These are phyloP conservation scores for Ormosia emarginata DNA, from an alignment of 306 rosid genomes.

Conservation along the genomic window DNA sequence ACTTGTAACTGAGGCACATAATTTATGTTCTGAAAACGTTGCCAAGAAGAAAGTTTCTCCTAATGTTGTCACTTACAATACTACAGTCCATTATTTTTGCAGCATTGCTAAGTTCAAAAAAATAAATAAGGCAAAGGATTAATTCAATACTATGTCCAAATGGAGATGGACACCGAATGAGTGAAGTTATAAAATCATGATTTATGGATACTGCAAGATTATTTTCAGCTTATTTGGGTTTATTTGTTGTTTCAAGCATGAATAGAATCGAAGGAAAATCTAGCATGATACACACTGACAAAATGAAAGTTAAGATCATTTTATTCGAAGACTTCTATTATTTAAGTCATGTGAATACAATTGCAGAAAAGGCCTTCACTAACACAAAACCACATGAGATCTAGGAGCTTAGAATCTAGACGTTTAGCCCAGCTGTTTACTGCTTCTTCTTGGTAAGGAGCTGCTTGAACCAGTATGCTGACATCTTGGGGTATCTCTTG, in stretches of 20 bases:
- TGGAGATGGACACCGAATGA: no score
- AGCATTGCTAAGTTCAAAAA: no score
- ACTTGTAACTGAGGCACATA: no score
- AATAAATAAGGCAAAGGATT: no score
- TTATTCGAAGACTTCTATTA: slow-evolving; percentile 17
- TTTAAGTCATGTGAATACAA: slow-evolving; percentile 15
- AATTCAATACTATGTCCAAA: no score
- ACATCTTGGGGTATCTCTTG: slow-evolving; percentile 84
- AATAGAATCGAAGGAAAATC: not conserved
- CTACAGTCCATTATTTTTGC: no score
- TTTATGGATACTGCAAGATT: no score
- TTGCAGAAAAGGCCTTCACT: not conserved
- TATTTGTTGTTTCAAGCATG: not conserved
- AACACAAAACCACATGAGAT: slow-evolving; percentile 6
- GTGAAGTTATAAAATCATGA: no score
- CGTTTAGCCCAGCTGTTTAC: not conserved
- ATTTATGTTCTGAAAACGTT: no score
- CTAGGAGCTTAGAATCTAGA: not conserved
- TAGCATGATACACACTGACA: not conserved
- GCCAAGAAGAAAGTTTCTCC: no score
- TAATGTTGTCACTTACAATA: no score
- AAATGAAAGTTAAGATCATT: not conserved
- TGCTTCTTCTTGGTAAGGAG: slow-evolving; percentile 49
- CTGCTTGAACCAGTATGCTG: slow-evolving; percentile 87
- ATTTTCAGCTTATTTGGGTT: no score